These are phyloP conservation scores for Ophiostoma himal-ulmi DNA, from an alignment of 2,329 filamentous ascomycete genomes.

Conservation along the genomic window DNA sequence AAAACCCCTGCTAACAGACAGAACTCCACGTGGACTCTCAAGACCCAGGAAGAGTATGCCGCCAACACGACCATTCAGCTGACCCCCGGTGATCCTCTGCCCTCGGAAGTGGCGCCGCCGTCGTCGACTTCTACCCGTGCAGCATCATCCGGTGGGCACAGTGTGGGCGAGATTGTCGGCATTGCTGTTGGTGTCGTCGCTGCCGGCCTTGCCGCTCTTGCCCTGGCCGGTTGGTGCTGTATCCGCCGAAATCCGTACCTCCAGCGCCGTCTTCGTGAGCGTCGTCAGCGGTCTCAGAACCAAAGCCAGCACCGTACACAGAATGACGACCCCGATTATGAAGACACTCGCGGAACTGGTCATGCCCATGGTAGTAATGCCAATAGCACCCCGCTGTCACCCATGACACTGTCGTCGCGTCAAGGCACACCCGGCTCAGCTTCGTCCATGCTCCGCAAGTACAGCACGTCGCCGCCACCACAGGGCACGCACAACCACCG, in stretches of 20 bases:
- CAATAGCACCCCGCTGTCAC: slow-evolving; percentile 9
- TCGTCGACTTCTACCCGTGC: slow-evolving; percentile 21
- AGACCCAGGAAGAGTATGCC: slow-evolving; percentile 44
- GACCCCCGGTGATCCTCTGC: slow-evolving; percentile 51
- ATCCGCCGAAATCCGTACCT: slow-evolving; percentile 10
- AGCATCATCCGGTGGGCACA: slow-evolving; percentile 1
- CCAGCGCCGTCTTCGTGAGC: not conserved
- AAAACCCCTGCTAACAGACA: not conserved
- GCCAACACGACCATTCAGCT: slow-evolving; percentile 47
- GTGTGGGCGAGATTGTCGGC: slow-evolving; percentile 46
- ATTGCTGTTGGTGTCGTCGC: slow-evolving; percentile 50
- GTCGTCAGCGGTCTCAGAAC: not conserved
- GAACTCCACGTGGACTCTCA: slow-evolving; percentile 43
- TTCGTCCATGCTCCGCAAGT: not conserved
- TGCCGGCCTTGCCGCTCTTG: slow-evolving; percentile 40
- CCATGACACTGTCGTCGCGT: slow-evolving; percentile 6
- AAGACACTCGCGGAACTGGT: not conserved
- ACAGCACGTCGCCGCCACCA: not conserved
- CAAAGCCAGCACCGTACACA: not conserved
- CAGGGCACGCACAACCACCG: not conserved
- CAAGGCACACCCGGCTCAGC: not conserved
- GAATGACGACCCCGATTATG: not conserved
- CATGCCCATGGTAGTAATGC: not conserved
- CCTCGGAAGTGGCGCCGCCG: slow-evolving; percentile 37
- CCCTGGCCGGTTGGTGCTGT: slow-evolving; percentile 45